These are phyloP conservation scores for Ascocoryne sarcoides DNA, from an alignment of 2,329 filamentous ascomycete genomes.

Conservation along the genomic window DNA sequence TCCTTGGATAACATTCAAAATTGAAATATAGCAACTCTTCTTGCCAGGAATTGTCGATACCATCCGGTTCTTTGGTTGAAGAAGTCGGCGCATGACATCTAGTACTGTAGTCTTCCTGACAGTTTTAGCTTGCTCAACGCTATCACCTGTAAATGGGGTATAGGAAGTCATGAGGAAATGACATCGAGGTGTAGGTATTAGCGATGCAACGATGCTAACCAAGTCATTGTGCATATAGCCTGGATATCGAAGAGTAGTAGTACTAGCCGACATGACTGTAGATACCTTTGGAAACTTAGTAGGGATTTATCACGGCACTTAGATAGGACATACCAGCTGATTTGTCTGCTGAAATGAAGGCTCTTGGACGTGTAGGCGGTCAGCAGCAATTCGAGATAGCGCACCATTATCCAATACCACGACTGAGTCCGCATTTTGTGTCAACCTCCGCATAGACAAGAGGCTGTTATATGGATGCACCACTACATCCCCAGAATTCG, in stretches of 20 bases:
- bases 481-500: conserved; percentile 79
- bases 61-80: conserved; percentile 99
- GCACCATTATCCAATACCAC: conserved; percentile 96
- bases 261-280: conserved; percentile 98
- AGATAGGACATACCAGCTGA: conserved; percentile 57
- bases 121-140: conserved; percentile 93
- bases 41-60: conserved; percentile 92
- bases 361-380: conserved; percentile 88
- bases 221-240: conserved; percentile 99
- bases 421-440: conserved; percentile 94
- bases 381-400: conserved; percentile 84
- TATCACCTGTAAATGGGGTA: conserved; percentile 93
- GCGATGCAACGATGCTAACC: conserved; percentile 87
- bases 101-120: conserved; percentile 96
- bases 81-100: conserved; percentile 89
- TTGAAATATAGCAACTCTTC: conserved; percentile 98
- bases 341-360: conserved; percentile 97
- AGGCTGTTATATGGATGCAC: conserved; percentile 98
- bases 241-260: conserved; percentile 90
- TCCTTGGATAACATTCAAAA: conserved; percentile 97
- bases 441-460: conserved; percentile 80
- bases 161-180: conserved; percentile 99
- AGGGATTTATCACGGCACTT: background rate
- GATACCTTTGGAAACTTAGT: conserved; percentile 52
- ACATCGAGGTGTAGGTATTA: conserved; percentile 92